A percentile compares a stretch with the other conserved stretches of the same genome.
Evolutionary conservation across 805 yeast species (phyloP).

Genomic region (Candida pini): DNA sequence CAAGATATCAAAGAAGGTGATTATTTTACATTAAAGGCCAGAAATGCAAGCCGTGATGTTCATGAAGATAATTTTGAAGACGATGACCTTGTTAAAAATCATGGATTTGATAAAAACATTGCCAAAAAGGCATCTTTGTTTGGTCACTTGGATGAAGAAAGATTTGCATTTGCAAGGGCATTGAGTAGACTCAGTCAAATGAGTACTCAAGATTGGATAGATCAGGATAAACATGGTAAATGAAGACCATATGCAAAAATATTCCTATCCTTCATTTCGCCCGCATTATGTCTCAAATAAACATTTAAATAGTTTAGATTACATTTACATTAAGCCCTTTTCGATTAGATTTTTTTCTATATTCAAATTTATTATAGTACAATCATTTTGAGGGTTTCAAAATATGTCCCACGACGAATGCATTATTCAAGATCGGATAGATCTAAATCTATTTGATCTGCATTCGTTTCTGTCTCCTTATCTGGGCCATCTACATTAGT

Average conservation of each 20-base stretch:
- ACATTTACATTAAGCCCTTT: background rate
- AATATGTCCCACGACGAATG: too few species aligned
- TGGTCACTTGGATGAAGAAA: constrained; percentile 81
- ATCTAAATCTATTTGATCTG: constrained; percentile 60
- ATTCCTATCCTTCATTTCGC: background rate
- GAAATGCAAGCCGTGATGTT: constrained; percentile 17
- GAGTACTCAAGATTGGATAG: constrained; percentile 93
- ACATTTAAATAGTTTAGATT: too few species aligned
- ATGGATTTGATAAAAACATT: constrained; percentile 69
- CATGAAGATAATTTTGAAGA: constrained; percentile 37
- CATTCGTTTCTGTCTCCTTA: constrained; percentile 29
- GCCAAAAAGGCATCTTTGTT: constrained; percentile 73
- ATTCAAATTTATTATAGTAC: too few species aligned
- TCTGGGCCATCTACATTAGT: constrained; percentile 2
- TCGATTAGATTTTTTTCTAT: background rate
- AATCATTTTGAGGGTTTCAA: too few species aligned
- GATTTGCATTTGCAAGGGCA: constrained; percentile 95
- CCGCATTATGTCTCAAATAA: background rate
- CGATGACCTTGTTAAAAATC: constrained; percentile 63
- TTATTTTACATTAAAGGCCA: constrained; percentile 30
- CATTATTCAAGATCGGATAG: constrained; percentile 23
- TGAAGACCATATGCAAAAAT: constrained; percentile 1
- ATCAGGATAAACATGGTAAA: constrained; percentile 22
- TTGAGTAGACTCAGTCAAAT: constrained; percentile 85
- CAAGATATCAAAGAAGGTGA: constrained; percentile 50